Base-by-base conservation (phyloP, 2,329 filamentous ascomycete genomes). In the Leptographium radiaticola region DNA sequence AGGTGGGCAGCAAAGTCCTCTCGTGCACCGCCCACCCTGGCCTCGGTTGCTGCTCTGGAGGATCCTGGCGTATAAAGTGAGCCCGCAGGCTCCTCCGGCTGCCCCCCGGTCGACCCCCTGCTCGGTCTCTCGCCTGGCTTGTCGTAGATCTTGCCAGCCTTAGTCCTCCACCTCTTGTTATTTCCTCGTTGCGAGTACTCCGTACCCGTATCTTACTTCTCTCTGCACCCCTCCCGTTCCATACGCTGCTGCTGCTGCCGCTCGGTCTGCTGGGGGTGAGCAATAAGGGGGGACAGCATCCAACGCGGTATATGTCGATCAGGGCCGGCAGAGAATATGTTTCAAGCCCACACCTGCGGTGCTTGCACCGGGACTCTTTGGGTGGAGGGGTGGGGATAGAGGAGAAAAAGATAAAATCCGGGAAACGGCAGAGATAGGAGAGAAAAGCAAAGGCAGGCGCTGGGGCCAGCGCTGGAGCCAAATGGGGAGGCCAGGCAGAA, bases 321-420 rank as follows among this genome's bases (percentile, higher is more conserved):
- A 61, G 58, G 58, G 50, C 56, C 52, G 43, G 53, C 56, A 54
- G 34, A 55, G 42, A 40, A 47, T 51, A 44, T 60, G 57, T 59
- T 57, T 59, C 56, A 59, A 58, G 53, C 49, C 42, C 36, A 50
- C 30, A 30, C 48, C 55, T 11, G 36, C 20, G 12, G 34, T 44
- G 42, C 18, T 18, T 18, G 42, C 44, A 15, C 40, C 36, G 52
- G 36, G 44, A 38, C 39, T 25, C 16, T 49, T 46, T 52, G 40
- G 34, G 38, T 39, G 39, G 36, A 25, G 40, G 45, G 39, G 44
- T 39, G 49, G 16, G 15, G 18, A 50, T 33, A 51, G 42, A 30
- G 25, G 36, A n/a, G 36, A 47, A 34, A 36, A 47, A 15, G 34
- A 36, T 6, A 30, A 30, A n/a, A 8, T 33, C 15, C 20, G 39